A percentile compares a stretch with the other conserved stretches of the same genome.
phyloP scores from a whole-genome alignment of 2,329 filamentous ascomycete species.

The Samsoniella hepiali region DNA sequence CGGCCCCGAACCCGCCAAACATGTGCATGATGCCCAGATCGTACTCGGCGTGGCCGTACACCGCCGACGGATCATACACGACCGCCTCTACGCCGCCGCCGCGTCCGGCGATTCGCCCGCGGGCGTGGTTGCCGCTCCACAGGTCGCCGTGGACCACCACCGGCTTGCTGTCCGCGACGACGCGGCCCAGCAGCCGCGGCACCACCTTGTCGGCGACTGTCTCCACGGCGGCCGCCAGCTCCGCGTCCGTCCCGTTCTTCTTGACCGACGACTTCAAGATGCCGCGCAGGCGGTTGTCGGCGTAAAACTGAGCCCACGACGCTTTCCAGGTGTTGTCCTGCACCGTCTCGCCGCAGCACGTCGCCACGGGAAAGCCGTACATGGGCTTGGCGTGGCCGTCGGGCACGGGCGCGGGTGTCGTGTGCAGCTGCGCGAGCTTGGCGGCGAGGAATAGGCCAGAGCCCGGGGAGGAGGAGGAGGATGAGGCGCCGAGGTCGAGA shows the following conservation, averaged over 20 bases:
- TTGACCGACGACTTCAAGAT: constrained; percentile 57
- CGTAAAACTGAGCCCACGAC: constrained; percentile 85
- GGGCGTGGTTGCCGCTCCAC: constrained; percentile 83
- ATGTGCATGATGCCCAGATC: constrained; percentile 93
- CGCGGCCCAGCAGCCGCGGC: constrained; percentile 67
- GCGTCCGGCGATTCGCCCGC: constrained; percentile 57
- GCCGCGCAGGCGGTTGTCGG: constrained; percentile 66
- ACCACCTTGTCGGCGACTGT: constrained; percentile 63
- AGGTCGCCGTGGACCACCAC: constrained; percentile 87
- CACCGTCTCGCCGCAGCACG: constrained; percentile 80
- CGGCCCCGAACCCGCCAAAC: constrained; percentile 80
- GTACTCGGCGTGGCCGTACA: constrained; percentile 85
- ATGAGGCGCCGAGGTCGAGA: constrained; percentile 57
- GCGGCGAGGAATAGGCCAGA: constrained; percentile 61
- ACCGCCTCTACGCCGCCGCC: constrained; percentile 64
- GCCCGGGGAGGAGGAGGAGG: constrained; percentile 37
- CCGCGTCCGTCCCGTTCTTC: constrained; percentile 62
- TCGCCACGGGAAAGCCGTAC: constrained; percentile 82
- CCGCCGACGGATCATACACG: constrained; percentile 76
- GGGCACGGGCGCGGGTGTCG: constrained; percentile 65
- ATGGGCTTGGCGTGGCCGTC: constrained; percentile 55
- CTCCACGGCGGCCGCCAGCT: constrained; percentile 63
- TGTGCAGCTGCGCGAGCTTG: constrained; percentile 78
- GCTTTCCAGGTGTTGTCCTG: constrained; percentile 73
- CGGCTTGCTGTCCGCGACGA: constrained; percentile 56